Conservation (phyloP, 192 early-diverging fungal species). For the Backusella sp. region DNA sequence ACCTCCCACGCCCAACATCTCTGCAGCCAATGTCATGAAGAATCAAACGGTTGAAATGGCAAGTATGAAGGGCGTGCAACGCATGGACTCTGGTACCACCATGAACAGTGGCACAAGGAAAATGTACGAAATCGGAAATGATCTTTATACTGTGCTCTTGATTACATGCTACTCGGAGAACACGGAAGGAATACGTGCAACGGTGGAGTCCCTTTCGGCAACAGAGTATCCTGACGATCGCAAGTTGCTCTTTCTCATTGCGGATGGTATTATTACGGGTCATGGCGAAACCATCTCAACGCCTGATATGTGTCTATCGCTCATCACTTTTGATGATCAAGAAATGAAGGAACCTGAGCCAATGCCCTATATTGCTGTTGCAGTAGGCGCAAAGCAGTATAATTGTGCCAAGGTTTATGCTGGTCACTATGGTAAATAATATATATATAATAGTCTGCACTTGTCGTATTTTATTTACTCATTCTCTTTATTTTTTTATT, state of each 20-base stretch:
- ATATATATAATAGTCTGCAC: background rate
- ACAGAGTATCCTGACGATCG: constrained; percentile 86
- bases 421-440: constrained; percentile 63
- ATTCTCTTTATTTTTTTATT: background rate
- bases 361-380: constrained; percentile 76
- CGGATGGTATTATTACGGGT: constrained; percentile 93
- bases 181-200: constrained; percentile 72
- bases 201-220: constrained; percentile 82
- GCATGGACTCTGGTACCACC: constrained; percentile 3
- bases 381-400: constrained; percentile 73
- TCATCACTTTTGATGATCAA: constrained; percentile 61
- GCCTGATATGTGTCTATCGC: constrained; percentile 74
- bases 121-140: constrained; percentile 49
- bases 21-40: background rate
- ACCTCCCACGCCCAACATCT: constrained; percentile 10
- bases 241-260: constrained; percentile 82
- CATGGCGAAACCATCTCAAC: constrained; percentile 74
- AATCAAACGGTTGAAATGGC: background rate
- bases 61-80: constrained; percentile 9
- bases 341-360: constrained; percentile 63
- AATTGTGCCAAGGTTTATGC: constrained; percentile 80
- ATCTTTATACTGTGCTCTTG: constrained; percentile 77
- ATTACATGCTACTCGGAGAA: constrained; percentile 96
- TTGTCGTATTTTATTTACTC: background rate
- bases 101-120: background rate